Evolutionary conservation across 1,284 basidiomycete species (phyloP).

Genomic region (Ceraceosorus bombacis): DNA sequence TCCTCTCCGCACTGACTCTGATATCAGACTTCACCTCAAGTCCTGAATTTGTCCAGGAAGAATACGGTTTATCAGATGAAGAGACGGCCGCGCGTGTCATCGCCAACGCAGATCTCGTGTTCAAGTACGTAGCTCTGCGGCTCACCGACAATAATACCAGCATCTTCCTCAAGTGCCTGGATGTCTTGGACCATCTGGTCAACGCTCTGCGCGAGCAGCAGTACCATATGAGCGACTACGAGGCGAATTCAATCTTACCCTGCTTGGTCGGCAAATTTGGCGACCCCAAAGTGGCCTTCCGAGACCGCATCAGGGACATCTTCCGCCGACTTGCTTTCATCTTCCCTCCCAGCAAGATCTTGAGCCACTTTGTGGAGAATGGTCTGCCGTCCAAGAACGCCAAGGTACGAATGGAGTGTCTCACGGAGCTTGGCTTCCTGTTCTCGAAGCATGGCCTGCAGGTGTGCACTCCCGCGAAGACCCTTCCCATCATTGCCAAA

Average conservation of each 20-base stretch:
- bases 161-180: constrained; percentile 77
- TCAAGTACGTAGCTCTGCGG: constrained; percentile 90
- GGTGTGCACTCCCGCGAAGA: constrained; percentile 64
- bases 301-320: constrained; percentile 51
- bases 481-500: constrained; percentile 69
- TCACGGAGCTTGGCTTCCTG: constrained; percentile 71
- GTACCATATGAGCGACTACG: constrained; percentile 77
- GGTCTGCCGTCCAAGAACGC: constrained; percentile 81
- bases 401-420: constrained; percentile 74
- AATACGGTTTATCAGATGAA: constrained; percentile 56
- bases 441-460: constrained; percentile 74
- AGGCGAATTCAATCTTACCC: constrained; percentile 80
- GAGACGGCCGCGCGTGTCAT: constrained; percentile 65
- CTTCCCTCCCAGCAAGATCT: constrained; percentile 81
- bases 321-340: constrained; percentile 47
- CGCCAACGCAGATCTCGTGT: constrained; percentile 80
- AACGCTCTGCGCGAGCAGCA: constrained; percentile 64
- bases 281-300: constrained; percentile 52
- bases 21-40: constrained; percentile 67
- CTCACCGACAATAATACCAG: constrained; percentile 89
- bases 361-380: constrained; percentile 54
- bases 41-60: constrained; percentile 57
- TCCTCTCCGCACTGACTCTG: constrained; percentile 66
- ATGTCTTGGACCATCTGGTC: constrained; percentile 73
- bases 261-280: constrained; percentile 75